These are phyloP conservation scores for Wakefieldia striispora DNA, from an alignment of 768 basidiomycete species.

Conservation along the genomic window DNA sequence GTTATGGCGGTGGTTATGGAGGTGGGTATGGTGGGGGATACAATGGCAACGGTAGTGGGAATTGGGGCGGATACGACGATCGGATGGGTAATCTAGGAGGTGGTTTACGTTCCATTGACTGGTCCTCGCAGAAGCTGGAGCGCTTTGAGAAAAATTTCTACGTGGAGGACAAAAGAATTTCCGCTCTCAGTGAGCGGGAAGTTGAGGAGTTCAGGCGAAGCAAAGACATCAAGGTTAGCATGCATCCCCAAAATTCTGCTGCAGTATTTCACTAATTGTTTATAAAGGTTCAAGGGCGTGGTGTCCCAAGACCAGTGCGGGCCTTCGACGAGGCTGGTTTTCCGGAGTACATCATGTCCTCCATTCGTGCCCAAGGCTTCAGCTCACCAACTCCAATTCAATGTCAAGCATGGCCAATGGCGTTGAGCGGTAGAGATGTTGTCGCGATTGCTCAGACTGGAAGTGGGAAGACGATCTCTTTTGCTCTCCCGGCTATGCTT, in stretches of 20 bases:
- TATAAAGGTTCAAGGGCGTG: conserved; percentile 77
- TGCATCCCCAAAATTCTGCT: neutral
- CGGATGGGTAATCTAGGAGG: conserved; percentile 82
- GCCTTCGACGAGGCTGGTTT: conserved; percentile 95
- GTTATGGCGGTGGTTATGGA: conserved; percentile 35
- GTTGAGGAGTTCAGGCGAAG: conserved; percentile 79
- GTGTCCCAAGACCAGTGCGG: conserved; percentile 85
- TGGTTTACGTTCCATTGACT: conserved; percentile 81
- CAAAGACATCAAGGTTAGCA: conserved; percentile 83
- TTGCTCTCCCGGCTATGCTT: conserved; percentile 98
- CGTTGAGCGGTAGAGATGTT: conserved; percentile 88
- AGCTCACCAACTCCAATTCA: conserved; percentile 90
- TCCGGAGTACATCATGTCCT: conserved; percentile 92
- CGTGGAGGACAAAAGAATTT: conserved; percentile 83
- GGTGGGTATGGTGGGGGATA: conserved; percentile 29
- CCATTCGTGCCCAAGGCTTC: conserved; percentile 95
- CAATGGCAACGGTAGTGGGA: conserved; percentile 28
- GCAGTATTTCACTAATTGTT: neutral
- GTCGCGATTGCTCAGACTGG: conserved; percentile 98
- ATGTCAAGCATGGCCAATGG: conserved; percentile 99
- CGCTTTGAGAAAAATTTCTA: conserved; percentile 99
- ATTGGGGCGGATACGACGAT: conserved; percentile 47
- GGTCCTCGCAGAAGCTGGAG: conserved; percentile 68
- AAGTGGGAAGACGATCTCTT: conserved; percentile 97
- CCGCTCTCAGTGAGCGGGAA: conserved; percentile 75